Evolutionary conservation across 192 early-diverging fungal species (phyloP).

Genomic region (Jimgerdemannia flammicorona): DNA sequence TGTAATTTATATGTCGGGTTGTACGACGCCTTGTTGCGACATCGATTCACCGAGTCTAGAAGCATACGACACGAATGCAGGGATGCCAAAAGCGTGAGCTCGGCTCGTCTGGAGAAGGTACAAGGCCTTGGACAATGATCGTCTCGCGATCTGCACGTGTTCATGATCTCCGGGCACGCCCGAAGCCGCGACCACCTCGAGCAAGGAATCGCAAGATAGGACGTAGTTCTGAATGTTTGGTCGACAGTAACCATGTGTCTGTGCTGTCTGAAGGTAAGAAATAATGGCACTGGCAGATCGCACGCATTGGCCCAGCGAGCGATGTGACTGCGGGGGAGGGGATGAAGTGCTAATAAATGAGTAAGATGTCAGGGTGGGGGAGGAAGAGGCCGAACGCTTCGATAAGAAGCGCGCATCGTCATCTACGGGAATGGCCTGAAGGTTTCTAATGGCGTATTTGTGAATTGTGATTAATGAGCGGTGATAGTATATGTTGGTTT

Average conservation of each 20-base stretch:
- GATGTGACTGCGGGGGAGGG: neutral
- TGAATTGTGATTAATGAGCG: conserved; percentile 10
- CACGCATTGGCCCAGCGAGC: conserved; percentile 1
- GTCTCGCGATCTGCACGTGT: too few relatives aligned
- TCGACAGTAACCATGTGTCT: conserved; percentile 12
- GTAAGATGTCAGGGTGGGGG: neutral
- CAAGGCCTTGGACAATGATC: too few relatives aligned
- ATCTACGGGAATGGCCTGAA: neutral
- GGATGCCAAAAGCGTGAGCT: too few relatives aligned
- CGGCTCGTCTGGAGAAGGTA: too few relatives aligned
- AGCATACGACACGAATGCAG: too few relatives aligned
- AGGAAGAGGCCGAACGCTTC: neutral
- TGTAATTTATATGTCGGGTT: too few relatives aligned
- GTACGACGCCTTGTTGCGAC: too few relatives aligned
- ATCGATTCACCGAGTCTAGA: too few relatives aligned
- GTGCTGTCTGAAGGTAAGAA: neutral
- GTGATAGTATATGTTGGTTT: conserved; percentile 12
- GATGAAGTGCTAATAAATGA: neutral
- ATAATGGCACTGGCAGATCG: conserved; percentile 1
- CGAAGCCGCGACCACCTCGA: too few relatives aligned
- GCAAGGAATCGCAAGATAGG: too few relatives aligned
- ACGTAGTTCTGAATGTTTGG: conserved; percentile 3
- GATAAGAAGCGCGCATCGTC: neutral
- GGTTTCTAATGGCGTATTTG: neutral
- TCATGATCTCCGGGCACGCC: too few relatives aligned